Conservation (phyloP, 2,329 filamentous ascomycete genomes). For the Fusarium temperatum region DNA sequence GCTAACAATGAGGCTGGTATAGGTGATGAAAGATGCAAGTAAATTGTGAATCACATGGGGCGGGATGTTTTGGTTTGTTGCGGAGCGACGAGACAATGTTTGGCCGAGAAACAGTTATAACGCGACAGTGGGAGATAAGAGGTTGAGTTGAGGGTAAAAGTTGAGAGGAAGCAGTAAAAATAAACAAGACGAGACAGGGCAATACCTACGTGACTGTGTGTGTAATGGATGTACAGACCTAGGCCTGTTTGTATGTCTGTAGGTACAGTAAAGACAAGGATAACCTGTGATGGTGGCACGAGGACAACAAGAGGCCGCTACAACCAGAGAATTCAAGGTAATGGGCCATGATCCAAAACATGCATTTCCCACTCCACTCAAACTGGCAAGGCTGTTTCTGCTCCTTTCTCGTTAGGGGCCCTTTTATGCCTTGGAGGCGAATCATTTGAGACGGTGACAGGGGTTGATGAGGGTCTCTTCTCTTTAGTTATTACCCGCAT, state of each 20-base stretch:
- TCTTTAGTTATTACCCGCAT: conserved; percentile 14
- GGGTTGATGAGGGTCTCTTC: conserved; percentile 3
- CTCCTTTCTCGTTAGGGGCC: conserved; percentile 5
- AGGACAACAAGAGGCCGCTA: conserved; percentile 23
- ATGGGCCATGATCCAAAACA: conserved; percentile 25
- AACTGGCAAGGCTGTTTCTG: conserved; percentile 26
- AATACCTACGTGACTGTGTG: not conserved
- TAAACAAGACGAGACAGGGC: conserved; percentile 7
- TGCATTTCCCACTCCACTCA: conserved; percentile 11
- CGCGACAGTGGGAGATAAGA: conserved; percentile 5
- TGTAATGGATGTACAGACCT: not conserved
- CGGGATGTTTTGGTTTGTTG: conserved; percentile 35
- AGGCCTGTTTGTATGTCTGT: not conserved
- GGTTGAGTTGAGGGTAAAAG: not conserved
- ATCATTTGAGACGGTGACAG: conserved; percentile 22
- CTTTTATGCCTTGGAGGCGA: conserved; percentile 29
- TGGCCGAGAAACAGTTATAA: not conserved
- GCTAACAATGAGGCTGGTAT: conserved; percentile 28
- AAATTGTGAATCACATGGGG: conserved; percentile 39
- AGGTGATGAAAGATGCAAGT: not conserved
- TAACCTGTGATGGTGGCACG: conserved; percentile 30
- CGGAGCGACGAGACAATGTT: conserved; percentile 29
- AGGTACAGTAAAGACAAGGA: conserved; percentile 14
- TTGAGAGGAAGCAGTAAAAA: conserved; percentile 6
- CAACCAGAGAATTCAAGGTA: conserved; percentile 25